A percentile compares a stretch with the other conserved stretches of the same genome.
phyloP scores from a whole-genome alignment of 345 rosid genomes.

The Eucalyptus curtisii region DNA sequence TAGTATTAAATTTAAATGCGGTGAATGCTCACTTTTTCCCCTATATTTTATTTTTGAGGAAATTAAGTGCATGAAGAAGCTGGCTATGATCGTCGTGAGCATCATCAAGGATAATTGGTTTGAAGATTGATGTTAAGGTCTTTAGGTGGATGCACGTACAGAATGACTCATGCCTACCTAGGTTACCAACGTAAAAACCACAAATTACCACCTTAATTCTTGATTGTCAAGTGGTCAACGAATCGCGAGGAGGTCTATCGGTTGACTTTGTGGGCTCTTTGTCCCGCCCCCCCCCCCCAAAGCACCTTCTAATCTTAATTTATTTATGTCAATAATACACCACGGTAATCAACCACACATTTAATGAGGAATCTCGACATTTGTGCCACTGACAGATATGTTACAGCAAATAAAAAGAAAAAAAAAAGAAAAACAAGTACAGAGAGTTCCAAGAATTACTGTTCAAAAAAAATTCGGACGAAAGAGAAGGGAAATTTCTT shows the following conservation, averaged over 20 bases:
- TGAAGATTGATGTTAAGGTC: background rate
- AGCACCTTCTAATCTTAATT: background rate
- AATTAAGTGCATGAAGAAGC: background rate
- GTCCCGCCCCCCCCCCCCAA: background rate
- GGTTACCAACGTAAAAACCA: background rate
- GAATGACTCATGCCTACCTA: background rate
- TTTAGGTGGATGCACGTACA: background rate
- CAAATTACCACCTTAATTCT: background rate
- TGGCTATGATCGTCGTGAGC: background rate
- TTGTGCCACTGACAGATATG: background rate
- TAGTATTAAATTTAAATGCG: background rate
- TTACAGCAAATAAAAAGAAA: background rate
- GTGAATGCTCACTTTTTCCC: background rate
- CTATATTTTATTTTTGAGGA: background rate
- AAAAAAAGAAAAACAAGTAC: background rate
- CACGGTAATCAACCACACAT: background rate
- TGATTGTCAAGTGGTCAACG: background rate
- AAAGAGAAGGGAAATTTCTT: background rate
- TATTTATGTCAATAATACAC: background rate
- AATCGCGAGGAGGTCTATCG: background rate
- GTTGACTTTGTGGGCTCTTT: background rate
- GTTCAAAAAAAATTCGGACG: background rate
- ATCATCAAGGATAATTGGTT: background rate
- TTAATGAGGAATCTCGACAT: background rate
- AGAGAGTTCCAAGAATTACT: background rate